These are phyloP conservation scores for Candida golubevii DNA, from an alignment of 805 yeast species.

Conservation along the genomic window DNA sequence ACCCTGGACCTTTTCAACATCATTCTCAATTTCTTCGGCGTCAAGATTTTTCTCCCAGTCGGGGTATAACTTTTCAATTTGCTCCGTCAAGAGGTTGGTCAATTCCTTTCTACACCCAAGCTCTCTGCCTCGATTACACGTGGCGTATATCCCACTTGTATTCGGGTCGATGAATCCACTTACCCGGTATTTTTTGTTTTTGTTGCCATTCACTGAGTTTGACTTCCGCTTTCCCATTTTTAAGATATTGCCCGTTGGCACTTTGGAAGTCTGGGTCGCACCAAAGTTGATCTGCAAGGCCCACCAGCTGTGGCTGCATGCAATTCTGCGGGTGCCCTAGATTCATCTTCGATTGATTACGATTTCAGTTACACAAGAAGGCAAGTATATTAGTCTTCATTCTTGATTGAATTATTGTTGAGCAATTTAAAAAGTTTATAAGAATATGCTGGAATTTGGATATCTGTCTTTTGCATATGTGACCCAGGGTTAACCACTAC, in stretches of 20 bases:
- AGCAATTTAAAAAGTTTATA: too few relatives aligned
- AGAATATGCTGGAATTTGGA: too few relatives aligned
- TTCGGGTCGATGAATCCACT: constrained; percentile 70
- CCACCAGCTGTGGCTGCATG: too few relatives aligned
- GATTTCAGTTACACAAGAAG: too few relatives aligned
- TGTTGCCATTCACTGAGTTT: constrained; percentile 25
- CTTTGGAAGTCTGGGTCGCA: not conserved
- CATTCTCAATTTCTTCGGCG: constrained; percentile 15
- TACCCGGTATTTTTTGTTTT: constrained; percentile 43
- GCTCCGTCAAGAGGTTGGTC: constrained; percentile 46
- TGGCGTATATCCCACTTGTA: constrained; percentile 82
- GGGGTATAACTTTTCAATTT: constrained; percentile 32
- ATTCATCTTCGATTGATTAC: too few relatives aligned
- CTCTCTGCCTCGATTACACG: constrained; percentile 82
- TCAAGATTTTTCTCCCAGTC: constrained; percentile 16
- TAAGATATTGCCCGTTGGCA: not conserved
- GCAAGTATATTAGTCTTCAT: too few relatives aligned
- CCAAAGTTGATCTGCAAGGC: not conserved
- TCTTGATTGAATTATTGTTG: too few relatives aligned
- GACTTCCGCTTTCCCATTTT: constrained; percentile 17
- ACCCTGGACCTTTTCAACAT: constrained; percentile 25
- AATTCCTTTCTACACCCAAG: constrained; percentile 73
- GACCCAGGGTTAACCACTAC: too few relatives aligned
- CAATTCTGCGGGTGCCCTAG: too few relatives aligned
- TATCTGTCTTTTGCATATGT: too few relatives aligned